Percentiles rank a stretch among this genome's conserved stretches.
phyloP scores from a whole-genome alignment of 129 eudicot genomes.

The Helianthus tuberosus region DNA sequence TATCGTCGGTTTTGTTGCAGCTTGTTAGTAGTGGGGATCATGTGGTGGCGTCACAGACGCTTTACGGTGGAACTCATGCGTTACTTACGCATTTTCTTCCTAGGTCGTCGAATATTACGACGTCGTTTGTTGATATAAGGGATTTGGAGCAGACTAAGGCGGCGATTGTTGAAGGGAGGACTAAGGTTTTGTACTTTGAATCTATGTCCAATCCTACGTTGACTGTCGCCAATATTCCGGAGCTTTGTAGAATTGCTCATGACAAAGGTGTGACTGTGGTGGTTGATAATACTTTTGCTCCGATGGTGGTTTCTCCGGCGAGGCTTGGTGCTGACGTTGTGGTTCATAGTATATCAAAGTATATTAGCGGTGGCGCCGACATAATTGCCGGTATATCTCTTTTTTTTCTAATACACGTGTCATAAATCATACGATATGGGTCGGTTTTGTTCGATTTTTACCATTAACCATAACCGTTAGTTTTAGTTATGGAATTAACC shows the following conservation, averaged over 20 bases:
- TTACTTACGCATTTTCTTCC: conserved; percentile 60
- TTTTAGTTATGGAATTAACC: too few relatives aligned
- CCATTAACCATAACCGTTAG: too few relatives aligned
- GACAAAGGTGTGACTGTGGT: conserved; percentile 59
- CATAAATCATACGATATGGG: not conserved
- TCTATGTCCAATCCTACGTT: conserved; percentile 67
- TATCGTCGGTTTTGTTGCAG: conserved; percentile 54
- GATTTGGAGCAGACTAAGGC: conserved; percentile 46
- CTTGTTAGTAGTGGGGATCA: conserved; percentile 56
- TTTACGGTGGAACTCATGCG: conserved; percentile 77
- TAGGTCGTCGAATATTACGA: conserved; percentile 54
- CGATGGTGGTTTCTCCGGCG: conserved; percentile 70
- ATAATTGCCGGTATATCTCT: conserved; percentile 70
- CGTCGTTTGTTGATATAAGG: conserved; percentile 60
- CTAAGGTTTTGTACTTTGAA: conserved; percentile 68
- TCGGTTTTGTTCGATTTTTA: too few relatives aligned
- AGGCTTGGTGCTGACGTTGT: conserved; percentile 75
- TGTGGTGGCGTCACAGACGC: conserved; percentile 58
- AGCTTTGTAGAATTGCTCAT: conserved; percentile 57
- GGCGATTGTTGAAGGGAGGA: conserved; percentile 59
- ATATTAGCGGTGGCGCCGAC: conserved; percentile 75
- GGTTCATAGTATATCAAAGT: conserved; percentile 67
- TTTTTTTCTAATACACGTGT: not conserved
- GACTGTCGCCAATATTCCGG: conserved; percentile 63
- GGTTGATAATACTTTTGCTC: conserved; percentile 70